phyloP scores from a whole-genome alignment of 805 yeast genomes.

The Tetrapisispora iriomotensis region DNA sequence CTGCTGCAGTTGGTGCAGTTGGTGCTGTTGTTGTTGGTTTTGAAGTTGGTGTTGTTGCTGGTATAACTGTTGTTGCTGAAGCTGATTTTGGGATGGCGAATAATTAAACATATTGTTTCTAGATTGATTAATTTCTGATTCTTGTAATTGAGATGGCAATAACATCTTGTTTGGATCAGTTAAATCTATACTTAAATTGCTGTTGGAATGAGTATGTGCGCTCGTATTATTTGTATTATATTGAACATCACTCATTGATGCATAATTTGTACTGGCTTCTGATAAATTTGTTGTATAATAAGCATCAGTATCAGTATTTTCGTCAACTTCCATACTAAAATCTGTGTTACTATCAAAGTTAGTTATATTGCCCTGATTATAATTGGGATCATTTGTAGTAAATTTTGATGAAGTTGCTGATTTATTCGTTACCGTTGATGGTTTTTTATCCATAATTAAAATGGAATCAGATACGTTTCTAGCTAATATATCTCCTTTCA shows the following conservation, averaged over 20 bases:
- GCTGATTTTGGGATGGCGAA: background rate
- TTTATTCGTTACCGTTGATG: conserved; percentile 24
- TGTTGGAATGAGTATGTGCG: background rate
- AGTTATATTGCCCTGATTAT: background rate
- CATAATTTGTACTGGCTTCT: conserved; percentile 2
- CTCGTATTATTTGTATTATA: background rate
- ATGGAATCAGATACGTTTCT: conserved; percentile 62
- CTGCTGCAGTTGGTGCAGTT: too few species aligned
- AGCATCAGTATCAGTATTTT: conserved; percentile 3
- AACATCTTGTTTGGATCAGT: background rate
- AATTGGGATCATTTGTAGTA: background rate
- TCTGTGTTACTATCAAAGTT: background rate
- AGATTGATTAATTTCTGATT: background rate
- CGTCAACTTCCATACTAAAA: conserved; percentile 1
- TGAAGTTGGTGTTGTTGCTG: too few species aligned
- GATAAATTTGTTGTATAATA: conserved; percentile 5
- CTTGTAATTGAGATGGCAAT: background rate
- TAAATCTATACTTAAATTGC: background rate
- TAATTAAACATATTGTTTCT: background rate
- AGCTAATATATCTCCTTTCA: conserved; percentile 55
- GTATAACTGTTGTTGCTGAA: background rate
- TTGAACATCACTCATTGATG: conserved; percentile 2
- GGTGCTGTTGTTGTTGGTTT: conserved; percentile 1
- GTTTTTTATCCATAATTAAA: conserved; percentile 92
- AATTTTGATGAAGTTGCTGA: background rate